Base-by-base conservation (phyloP, 2,329 filamentous ascomycete genomes). In the Ciborinia camelliae region DNA sequence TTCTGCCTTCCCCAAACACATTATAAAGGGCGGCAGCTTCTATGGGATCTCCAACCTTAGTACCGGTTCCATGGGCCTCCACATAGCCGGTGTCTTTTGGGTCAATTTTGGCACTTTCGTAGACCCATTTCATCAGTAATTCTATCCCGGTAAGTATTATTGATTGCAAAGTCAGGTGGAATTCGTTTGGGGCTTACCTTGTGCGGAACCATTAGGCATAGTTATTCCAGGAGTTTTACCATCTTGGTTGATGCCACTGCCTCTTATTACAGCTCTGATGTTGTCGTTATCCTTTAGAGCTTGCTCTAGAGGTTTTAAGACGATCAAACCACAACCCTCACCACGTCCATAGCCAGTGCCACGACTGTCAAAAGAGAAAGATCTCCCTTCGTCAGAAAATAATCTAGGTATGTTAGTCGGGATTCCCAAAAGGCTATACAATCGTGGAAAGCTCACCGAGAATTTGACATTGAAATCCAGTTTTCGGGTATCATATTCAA, bases 281-380 rank as follows among this genome's bases (percentile, higher is more conserved):
- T 81, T 81, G 71, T 89, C 84, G n/a, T 84, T 83, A 68, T 86
- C 83, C 14, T 77, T 76, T 4, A 89, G 69, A 1, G 87, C 87
- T 71, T 86, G 81, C 6, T 78, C 76, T 0, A 89, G 75, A 4
- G 80, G 80, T 74, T 89, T 89, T 50, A 90, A 71, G 4, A 88
- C 71, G 1, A 90, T 73, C 12, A 84, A 79, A 0, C 80, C 84
- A 32, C 84, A 77, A 0, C 86, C 87, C 69, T 90, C 87, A 1
- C 85, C 87, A 47, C 86, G 79, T 0, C 82, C 85, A 69, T 89
- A 90, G 0, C 87, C 87, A 66, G 86, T 82, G 18, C 85, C 87
- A 1, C 80, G 77, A 23, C 77, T 71, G 67, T 89, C 86, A 67
- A 86, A 88, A 61, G 82, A 82, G 66, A 81, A 73, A 14, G 68